phyloP scores from a whole-genome alignment of 2,329 filamentous ascomycete genomes.

The Fusarium mundagurra region DNA sequence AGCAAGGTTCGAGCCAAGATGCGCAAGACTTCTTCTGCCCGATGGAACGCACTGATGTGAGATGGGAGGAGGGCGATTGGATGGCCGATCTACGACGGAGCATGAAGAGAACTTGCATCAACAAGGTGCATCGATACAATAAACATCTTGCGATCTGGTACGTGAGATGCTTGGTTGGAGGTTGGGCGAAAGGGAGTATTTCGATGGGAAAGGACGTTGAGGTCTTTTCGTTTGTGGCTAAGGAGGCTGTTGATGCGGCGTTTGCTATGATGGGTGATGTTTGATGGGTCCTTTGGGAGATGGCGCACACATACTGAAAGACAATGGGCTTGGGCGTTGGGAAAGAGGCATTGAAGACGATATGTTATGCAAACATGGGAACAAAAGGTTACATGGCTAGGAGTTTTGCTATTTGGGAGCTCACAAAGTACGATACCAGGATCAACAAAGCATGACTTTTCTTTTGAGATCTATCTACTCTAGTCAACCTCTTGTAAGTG shows the following conservation, averaged over 20 bases:
- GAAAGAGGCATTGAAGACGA: background rate
- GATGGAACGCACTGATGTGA: slow-evolving; percentile 42
- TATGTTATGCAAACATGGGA: rapidly evolving
- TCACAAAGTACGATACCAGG: background rate
- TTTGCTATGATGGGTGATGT: slow-evolving; percentile 37
- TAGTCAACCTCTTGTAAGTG: slow-evolving; percentile 38
- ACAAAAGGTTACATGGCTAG: background rate
- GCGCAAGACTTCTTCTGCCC: slow-evolving; percentile 39
- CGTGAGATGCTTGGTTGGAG: slow-evolving; percentile 33
- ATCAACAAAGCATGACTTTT: background rate
- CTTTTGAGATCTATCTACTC: background rate
- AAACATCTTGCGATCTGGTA: slow-evolving; percentile 48
- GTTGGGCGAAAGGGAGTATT: slow-evolving; percentile 42
- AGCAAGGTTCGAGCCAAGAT: background rate
- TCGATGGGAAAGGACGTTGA: slow-evolving; percentile 33
- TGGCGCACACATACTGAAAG: background rate
- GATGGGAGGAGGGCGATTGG: slow-evolving; percentile 41
- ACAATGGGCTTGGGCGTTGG: background rate
- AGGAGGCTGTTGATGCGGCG: slow-evolving; percentile 28
- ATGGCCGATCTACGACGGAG: slow-evolving; percentile 18
- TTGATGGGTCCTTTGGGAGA: background rate
- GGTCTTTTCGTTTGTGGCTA: slow-evolving; percentile 39
- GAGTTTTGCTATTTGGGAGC: background rate
- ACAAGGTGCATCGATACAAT: slow-evolving; percentile 45
- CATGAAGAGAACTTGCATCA: slow-evolving; percentile 38